Evolutionary conservation across 208 protist species (phyloP).

Genomic region (Wallacemonas collosoma): DNA sequence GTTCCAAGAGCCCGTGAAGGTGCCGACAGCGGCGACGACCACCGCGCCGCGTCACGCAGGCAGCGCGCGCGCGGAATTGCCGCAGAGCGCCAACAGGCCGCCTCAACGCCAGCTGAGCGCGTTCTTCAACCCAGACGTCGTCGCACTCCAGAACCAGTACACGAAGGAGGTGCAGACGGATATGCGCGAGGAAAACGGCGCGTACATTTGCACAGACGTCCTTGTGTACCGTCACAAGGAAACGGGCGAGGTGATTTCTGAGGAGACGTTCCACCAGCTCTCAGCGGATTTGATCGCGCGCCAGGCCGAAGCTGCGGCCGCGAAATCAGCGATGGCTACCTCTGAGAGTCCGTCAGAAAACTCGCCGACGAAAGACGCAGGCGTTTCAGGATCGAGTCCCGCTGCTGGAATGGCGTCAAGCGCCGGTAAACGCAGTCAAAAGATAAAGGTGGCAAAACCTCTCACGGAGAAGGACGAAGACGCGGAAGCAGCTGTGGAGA

Average conservation of each 20-base stretch:
- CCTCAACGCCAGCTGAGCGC: conserved; percentile 38
- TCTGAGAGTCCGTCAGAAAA: not conserved
- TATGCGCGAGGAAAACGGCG: conserved; percentile 54
- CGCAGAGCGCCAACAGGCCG: too few species aligned
- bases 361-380: conserved; percentile 1
- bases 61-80: not conserved
- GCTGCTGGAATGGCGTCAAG: conserved; percentile 4
- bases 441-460: conserved; percentile 14
- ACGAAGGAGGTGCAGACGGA: conserved; percentile 59
- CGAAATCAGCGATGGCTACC: not conserved
- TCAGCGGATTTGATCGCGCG: conserved; percentile 33
- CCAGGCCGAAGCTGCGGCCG: conserved; percentile 8
- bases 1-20: conserved; percentile 31
- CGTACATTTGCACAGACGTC: conserved; percentile 74
- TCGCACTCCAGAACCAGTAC: conserved; percentile 70
- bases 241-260: conserved; percentile 56
- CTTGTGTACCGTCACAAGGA: conserved; percentile 41
- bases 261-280: conserved; percentile 62
- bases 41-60: not conserved
- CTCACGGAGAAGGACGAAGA: conserved; percentile 1
- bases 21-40: not conserved
- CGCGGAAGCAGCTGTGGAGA: conserved; percentile 7
- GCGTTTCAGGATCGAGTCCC: conserved; percentile 4
- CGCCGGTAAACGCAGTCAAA: not conserved
- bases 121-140: conserved; percentile 72